phyloP scores from a whole-genome alignment of 2,329 filamentous ascomycete genomes.

The Corniculantispora saksenae region DNA sequence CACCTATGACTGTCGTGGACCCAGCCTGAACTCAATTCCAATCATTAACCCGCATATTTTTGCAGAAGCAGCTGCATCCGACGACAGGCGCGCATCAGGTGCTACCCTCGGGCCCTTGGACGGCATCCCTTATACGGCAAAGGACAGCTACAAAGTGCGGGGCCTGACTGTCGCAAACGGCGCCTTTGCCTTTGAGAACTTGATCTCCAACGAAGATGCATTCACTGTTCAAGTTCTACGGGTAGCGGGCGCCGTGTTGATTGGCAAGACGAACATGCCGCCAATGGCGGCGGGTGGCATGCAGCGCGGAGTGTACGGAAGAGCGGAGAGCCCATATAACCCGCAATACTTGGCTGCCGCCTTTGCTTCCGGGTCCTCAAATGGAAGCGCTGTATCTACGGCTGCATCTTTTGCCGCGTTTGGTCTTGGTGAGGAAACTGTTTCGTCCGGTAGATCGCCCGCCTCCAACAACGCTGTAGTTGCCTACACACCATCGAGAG shows the following conservation, averaged over 20 bases:
- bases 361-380: conserved; percentile 57
- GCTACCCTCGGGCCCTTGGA: conserved; percentile 39
- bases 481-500: conserved; percentile 55
- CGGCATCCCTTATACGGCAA: conserved; percentile 59
- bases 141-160: conserved; percentile 57
- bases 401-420: conserved; percentile 53
- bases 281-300: conserved; percentile 58
- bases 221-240: conserved; percentile 49
- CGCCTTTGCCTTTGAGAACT: conserved; percentile 53
- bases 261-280: conserved; percentile 32
- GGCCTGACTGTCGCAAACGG: conserved; percentile 55
- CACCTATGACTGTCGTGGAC: conserved; percentile 28
- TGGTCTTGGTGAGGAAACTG: conserved; percentile 54
- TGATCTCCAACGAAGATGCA: conserved; percentile 54
- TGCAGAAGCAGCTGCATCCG: conserved; percentile 31
- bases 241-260: conserved; percentile 50
- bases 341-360: conserved; percentile 51
- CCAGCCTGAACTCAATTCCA: conserved; percentile 30
- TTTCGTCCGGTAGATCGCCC: conserved; percentile 54
- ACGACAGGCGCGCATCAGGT: conserved; percentile 28
- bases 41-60: conserved; percentile 30
- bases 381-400: conserved; percentile 52
- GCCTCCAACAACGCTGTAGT: conserved; percentile 56
- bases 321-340: conserved; percentile 58
- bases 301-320: conserved; percentile 55